Evolutionary conservation across 305 asterid genomes (phyloP), one percentile per base, ranked within the genome.

Genomic region (Solanum hybrid): DNA sequence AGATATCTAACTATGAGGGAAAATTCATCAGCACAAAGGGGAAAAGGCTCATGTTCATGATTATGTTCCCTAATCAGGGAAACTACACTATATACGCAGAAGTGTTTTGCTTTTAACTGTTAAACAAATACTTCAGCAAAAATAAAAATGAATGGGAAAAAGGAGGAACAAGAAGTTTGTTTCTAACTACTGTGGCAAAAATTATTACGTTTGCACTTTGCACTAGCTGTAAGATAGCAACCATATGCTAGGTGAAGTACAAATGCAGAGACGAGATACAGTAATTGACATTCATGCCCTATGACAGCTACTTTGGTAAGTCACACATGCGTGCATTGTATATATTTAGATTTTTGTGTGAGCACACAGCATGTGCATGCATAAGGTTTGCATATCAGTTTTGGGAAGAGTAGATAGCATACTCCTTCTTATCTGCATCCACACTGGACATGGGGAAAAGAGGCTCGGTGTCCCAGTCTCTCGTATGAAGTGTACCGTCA

Each of bases 381-480:
- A 85, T 72, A 85, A 45, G 76, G 31, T 85, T 51, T 19, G 76
- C 42, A 10, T 32, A 31, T 32, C 87, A 85, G 31, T 56, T 85
- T 51, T 31, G 31, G 36, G 87, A 31, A 85, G 42, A 31, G 76
- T 51, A 89, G 90, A 90, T 89, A 42, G 90, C 95, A 79, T 95
- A 98, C 99, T 92, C 94, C 88, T 90, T 92, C 88, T 90, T 92
- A 90, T 91, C 89, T n/a, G 90, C 92, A 94, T 93, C 94, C 4
- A 82, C 89, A 90, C 87, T 91, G 2, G 98, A 97, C 91, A 95
- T 88, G 15, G 96, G 92, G 89, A 96, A 96, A 77, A 98, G 97
- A 92, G 98, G 98, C 92, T 95, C 98, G 9, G 92, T 96, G 93
- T 96, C 99, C 99, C 99, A 98, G 89, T 97, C 95, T 90, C 89